These are phyloP conservation scores for Solanum ossicruentum DNA, from an alignment of 257 asterid species.

Conservation along the genomic window DNA sequence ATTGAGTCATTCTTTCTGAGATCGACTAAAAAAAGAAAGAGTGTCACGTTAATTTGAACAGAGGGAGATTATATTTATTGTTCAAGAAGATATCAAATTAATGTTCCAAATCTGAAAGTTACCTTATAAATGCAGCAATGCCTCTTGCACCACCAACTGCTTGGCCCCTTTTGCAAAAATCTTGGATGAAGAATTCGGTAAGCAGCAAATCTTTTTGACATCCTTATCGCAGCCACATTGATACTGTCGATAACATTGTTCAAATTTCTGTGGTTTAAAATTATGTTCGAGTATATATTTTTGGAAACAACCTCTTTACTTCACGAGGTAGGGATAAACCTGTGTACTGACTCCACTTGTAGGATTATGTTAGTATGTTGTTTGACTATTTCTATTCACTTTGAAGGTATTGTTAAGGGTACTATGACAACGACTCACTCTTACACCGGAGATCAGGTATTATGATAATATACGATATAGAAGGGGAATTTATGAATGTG, in stretches of 20 bases:
- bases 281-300: background rate
- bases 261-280: background rate
- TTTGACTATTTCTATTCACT: background rate
- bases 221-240: background rate
- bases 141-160: slow-evolving; percentile 95
- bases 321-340: background rate
- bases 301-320: background rate
- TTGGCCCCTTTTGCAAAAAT: slow-evolving; percentile 91
- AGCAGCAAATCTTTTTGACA: background rate
- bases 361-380: background rate
- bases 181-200: slow-evolving; percentile 78
- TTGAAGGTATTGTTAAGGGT: slow-evolving; percentile 87
- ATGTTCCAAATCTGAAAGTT: background rate
- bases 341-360: background rate
- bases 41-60: background rate
- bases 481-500: background rate
- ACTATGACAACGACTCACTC: slow-evolving; percentile 98
- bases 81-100: background rate
- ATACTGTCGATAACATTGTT: background rate
- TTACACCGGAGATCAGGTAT: slow-evolving; percentile 94
- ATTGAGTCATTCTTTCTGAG: background rate
- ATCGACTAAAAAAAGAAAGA: background rate
- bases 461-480: background rate
- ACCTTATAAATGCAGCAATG: slow-evolving; percentile 45
- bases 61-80: background rate